Base-by-base conservation (phyloP, 1,139 yeast species). In the Blastobotrys ciferrii region DNA sequence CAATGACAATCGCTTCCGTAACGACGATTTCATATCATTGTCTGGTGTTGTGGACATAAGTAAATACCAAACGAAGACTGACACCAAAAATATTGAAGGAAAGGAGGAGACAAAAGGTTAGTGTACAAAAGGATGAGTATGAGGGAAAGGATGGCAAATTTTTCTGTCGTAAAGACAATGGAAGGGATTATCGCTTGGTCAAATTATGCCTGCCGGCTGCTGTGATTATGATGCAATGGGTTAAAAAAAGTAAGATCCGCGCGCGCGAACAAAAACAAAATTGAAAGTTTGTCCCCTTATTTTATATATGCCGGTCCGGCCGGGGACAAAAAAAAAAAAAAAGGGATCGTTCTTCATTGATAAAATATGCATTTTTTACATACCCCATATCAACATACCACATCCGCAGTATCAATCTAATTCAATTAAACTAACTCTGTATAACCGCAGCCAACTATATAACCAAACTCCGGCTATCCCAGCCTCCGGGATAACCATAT, bases 1-100 rank as follows among this genome's bases (percentile, higher is more conserved):
- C 40, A 36, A 36, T 11, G 40, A 36, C 19, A 36, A 36, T 36
- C 40, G 17, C 14, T 36, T 36, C 19, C 19, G 17, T 7, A 36
- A 9, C 19, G 40, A 36, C 25, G 15, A 17, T 14, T 36, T 36
- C 28, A 19, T 23, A 13, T 36, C 40, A 36, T 36, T 36, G 40
- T 36, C 40, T 23, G 28, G 9, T 6, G 5, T 23, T 23, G 28
- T 23, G 9, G 28, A 23, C 28, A 23, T 23, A 23, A 23, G 28
- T 23, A 9, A 23, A 23, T 6, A 6, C 28, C 9, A 5, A 23
- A 23, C 9, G 28, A 9, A 5, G 9, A 23, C 28, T 9, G 9
- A 23, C 28, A 23, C 5, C 28, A 5, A 23, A 9, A 5, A 23
- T 9, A n/a, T n/a, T n/a, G n/a, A n/a, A n/a, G n/a, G n/a, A n/a